Base-by-base conservation (phyloP, 1,284 basidiomycete genomes). In the Phellopilus nigrolimitatus region DNA sequence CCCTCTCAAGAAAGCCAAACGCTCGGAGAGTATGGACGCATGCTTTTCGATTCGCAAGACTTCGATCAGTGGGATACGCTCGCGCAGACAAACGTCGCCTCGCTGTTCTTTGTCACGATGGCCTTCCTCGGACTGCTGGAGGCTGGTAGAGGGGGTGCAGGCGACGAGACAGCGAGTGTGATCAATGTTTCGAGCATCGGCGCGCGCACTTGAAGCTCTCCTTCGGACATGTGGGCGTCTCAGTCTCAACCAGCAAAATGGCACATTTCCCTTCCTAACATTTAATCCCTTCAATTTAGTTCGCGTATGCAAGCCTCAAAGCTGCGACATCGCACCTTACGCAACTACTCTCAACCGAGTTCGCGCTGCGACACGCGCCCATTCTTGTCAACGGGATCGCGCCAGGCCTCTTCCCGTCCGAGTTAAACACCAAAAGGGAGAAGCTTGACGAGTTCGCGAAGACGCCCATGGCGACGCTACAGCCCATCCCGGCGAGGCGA, bases 101-200 rank as follows among this genome's bases (percentile, higher is more conserved):
- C 63, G 6, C 51, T 61, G 13, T 69, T 63, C 58, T 68, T 69
- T 53, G 59, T 64, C 17, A 63, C 66, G 1, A 58, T 56, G 5
- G 67, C 66, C 0, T 71, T 67, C 53, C 54, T 70, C 2, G 65
- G 60, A 0, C 53, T 71, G 2, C 61, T 71, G 4, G 55, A 61
- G n/a, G 57, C 49, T 15, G 45, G 54, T 30, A 59, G 60, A 24
- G 53, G 61, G 22, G 53, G 55, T 10, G 47, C 43, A 41, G 46
- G 47, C 22, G 60, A 57, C 17, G 55, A 56, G 38, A 61, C 56
- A 30, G 57, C 64, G 6, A 61, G 58, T 33, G 62, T 70, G 22
- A 66, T 71, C 51, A 70, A 68, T 49, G 66, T 68, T 39, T 61
- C 64, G 1, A 64, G 60, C 17, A 63, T 63, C 36, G 60, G 59